Base-by-base conservation (phyloP, 164 flowering plant species). In the Tetracentron sinense region DNA sequence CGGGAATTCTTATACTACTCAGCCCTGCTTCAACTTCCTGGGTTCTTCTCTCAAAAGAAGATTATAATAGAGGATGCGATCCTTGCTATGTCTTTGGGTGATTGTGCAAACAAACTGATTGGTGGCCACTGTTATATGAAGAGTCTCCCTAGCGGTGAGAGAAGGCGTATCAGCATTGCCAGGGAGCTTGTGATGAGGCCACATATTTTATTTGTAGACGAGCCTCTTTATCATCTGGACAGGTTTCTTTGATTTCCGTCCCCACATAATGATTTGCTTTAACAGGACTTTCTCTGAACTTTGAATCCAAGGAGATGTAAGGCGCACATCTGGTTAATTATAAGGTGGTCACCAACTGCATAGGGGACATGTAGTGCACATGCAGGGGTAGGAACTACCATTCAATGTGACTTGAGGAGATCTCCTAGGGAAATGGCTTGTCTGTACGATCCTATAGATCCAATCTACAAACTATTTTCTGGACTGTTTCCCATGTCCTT, bases 151-250 rank as follows among this genome's bases (percentile, higher is more conserved):
- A 73, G 74, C 65, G 99, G 99, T 58, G 99, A 94, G 79, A 86
- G 92, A 77, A 83, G 99, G 71, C 97, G 97, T 60, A 83, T 92
- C 28, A 78, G 88, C 79, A 94, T 94, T 78, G 99, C 97, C 42
- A 79, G 97, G 73, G 99, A 95, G 69, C 97, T 95, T 72, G 96
- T 95, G 64, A 89, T 84, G 92, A 83, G 97, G 69, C 99, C 99
- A 20, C 93, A 85, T 58, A 64, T 88, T 61, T 54, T 95, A 66
- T 92, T 92, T 72, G 83, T 95, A 54, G 99, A 95, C 65, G 99
- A 95, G 75, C 99, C 99, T 67, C 99, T 95, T 59, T 95, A 95
- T 78, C 97, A 88, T 73, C 94, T 95, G 70, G 94, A 95, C 89
- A 95, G 99, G 99, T 94, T 50, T 29, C 33, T 63, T 38, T 10